Conservation (phyloP, 805 yeast species). For the Candida quercuum region DNA sequence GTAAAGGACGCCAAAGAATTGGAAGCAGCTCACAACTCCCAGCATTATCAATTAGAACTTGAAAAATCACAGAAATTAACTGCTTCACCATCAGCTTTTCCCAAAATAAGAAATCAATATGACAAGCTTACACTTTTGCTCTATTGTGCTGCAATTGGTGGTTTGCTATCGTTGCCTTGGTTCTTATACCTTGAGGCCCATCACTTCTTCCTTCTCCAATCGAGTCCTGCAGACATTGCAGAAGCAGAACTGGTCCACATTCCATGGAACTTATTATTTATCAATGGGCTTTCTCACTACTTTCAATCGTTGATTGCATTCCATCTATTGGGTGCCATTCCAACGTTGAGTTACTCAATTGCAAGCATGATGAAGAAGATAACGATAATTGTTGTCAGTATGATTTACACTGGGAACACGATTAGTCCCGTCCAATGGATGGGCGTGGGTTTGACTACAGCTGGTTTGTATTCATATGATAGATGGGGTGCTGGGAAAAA, state of each 20-base stretch:
- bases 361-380: conserved; percentile 87
- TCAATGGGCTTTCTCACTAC: conserved; percentile 76
- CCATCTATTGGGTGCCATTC: conserved; percentile 71
- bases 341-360: conserved; percentile 81
- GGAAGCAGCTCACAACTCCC: conserved; percentile 7
- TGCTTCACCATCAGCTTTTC: conserved; percentile 4
- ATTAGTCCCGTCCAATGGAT: conserved; percentile 39
- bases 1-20: conserved; percentile 6
- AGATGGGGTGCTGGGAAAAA: conserved; percentile 39
- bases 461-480: conserved; percentile 60
- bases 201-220: conserved; percentile 14
- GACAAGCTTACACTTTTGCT: conserved; percentile 79
- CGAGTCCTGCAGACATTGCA: conserved; percentile 9
- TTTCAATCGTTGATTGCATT: conserved; percentile 77
- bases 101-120: conserved; percentile 39
- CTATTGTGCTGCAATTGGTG: conserved; percentile 74
- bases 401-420: conserved; percentile 51
- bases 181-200: conserved; percentile 62
- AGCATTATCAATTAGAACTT: conserved; percentile 10
- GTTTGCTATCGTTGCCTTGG: conserved; percentile 64
- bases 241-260: conserved; percentile 24
- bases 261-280: conserved; percentile 46
- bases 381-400: conserved; percentile 75
- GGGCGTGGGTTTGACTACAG: conserved; percentile 46
- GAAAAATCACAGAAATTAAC: conserved; percentile 7